These are phyloP conservation scores for Pelargonium myrrhifolium DNA, from an alignment of 441 rosid genomes.

Conservation along the genomic window DNA sequence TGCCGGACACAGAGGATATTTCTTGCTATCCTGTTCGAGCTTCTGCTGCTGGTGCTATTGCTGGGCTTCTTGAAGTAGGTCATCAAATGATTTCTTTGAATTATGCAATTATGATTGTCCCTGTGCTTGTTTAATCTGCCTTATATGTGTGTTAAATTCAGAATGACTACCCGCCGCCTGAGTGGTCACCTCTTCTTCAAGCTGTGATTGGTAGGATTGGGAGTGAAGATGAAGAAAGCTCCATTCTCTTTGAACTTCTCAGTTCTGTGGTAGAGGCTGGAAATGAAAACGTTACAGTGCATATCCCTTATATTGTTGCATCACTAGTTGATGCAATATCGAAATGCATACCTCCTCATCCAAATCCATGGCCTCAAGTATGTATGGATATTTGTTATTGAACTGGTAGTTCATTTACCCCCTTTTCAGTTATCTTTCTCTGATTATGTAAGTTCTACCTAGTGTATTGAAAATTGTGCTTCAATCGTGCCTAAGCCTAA, in stretches of 20 bases:
- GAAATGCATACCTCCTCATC: conserved; percentile 39
- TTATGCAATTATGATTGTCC: conserved; percentile 15
- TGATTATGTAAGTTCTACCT: not conserved
- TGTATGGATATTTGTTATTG: conserved; percentile 19
- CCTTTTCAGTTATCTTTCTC: not conserved
- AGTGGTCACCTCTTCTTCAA: conserved; percentile 77
- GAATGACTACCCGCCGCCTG: conserved; percentile 75
- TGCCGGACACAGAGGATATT: conserved; percentile 42
- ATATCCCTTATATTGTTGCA: conserved; percentile 61
- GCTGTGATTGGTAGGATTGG: conserved; percentile 60
- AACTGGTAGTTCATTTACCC: conserved; percentile 6
- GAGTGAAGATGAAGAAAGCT: conserved; percentile 58
- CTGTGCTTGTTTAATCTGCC: conserved; percentile 14
- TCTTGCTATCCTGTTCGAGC: conserved; percentile 76
- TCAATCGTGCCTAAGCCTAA: too few relatives aligned
- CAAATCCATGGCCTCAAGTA: conserved; percentile 71
- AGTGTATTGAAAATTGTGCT: not conserved
- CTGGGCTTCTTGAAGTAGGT: conserved; percentile 64
- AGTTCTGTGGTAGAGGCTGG: conserved; percentile 60
- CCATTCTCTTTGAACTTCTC: conserved; percentile 65
- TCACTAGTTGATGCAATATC: conserved; percentile 46
- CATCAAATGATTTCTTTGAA: conserved; percentile 12
- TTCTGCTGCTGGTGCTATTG: conserved; percentile 74
- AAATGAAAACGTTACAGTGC: conserved; percentile 42
- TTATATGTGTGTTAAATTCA: conserved; percentile 28